Evolutionary conservation across 2,329 filamentous ascomycete species (phyloP), one percentile per base, ranked within the genome.

Genomic region (Metarhizium guizhouense): DNA sequence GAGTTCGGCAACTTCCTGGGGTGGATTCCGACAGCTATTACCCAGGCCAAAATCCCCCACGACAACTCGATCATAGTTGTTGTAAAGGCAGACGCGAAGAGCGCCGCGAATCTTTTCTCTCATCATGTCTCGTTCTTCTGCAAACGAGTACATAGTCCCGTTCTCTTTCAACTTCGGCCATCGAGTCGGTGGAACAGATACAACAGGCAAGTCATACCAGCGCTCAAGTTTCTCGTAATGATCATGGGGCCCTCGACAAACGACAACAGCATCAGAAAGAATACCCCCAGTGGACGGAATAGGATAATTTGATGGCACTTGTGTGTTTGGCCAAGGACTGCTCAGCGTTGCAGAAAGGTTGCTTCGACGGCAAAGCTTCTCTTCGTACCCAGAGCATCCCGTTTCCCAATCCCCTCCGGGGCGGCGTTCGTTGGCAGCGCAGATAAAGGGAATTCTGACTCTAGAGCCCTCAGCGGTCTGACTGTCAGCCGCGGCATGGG

Each of bases 401-500:
- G 79, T 86, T 63, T 90, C 87, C 88, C 88, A 92, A 66, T 91
- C 87, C n/a, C 88, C 88, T 10, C 88, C 88, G 0, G 87, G 79
- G 42, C 86, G 78, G 65, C 86, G 87, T 67, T 91, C 87, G 70
- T 91, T 89, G 51, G 88, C 88, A 55, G 84, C 81, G 61, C 86
- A 89, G 59, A 90, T 81, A 57, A 89, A 84, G 0, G 85, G 83
- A 55, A 88, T 78, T 3, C 72, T 69, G 42, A 73, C 63, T 52
- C 70, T 63, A 36, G 63, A 56, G 4, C 67, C 69, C 54, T 71
- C 61, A 50, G 67, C 71, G 11, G 64, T 63, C 51, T 71, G 68
- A 32, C 69, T 72, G 51, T 78, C 76, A 47, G 65, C 61, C 29
- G 60, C 60, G 13, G 69, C 68, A 78, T 84, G 87, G 56, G 79